Percentiles rank a stretch among this genome's conserved stretches.
These are phyloP conservation scores for Metarhizium anisopliae DNA, from an alignment of 2,329 filamentous ascomycete species.

Conservation along the genomic window DNA sequence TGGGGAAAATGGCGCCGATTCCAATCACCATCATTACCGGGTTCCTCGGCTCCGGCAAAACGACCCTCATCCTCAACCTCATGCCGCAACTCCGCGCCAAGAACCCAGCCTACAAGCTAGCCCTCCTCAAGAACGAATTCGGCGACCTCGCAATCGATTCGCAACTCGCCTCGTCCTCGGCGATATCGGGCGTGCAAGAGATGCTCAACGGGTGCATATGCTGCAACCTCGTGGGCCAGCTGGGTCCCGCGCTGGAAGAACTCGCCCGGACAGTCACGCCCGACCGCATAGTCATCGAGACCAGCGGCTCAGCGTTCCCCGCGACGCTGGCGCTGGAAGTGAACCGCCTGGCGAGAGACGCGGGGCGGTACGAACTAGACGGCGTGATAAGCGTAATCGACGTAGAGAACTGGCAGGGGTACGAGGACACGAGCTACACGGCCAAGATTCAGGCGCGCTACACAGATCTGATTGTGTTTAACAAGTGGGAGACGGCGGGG, in stretches of 20 bases:
- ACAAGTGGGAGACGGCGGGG: constrained; percentile 77
- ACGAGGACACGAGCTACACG: constrained; percentile 84
- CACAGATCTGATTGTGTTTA: constrained; percentile 84
- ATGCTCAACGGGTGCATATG: constrained; percentile 97
- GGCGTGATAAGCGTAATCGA: constrained; percentile 86
- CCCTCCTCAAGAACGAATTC: constrained; percentile 96
- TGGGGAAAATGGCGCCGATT: constrained; percentile 53
- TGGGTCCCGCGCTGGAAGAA: constrained; percentile 69
- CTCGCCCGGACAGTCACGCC: constrained; percentile 52
- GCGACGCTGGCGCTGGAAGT: constrained; percentile 87
- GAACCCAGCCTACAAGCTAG: constrained; percentile 71
- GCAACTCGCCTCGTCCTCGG: constrained; percentile 71
- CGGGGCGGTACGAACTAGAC: constrained; percentile 64
- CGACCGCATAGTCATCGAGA: constrained; percentile 90
- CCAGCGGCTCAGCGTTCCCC: constrained; percentile 77
- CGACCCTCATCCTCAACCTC: constrained; percentile 88
- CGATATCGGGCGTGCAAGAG: constrained; percentile 85
- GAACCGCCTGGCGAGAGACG: constrained; percentile 66
- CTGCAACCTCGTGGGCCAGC: constrained; percentile 93
- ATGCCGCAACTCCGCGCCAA: constrained; percentile 76
- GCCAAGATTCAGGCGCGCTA: constrained; percentile 81
- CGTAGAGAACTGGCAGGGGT: constrained; percentile 90
- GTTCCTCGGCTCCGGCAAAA: constrained; percentile 94
- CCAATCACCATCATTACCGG: constrained; percentile 93
- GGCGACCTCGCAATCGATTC: constrained; percentile 91